Base-by-base conservation (phyloP, 495 filamentous ascomycete species). In the Jackrogersella minutella region DNA sequence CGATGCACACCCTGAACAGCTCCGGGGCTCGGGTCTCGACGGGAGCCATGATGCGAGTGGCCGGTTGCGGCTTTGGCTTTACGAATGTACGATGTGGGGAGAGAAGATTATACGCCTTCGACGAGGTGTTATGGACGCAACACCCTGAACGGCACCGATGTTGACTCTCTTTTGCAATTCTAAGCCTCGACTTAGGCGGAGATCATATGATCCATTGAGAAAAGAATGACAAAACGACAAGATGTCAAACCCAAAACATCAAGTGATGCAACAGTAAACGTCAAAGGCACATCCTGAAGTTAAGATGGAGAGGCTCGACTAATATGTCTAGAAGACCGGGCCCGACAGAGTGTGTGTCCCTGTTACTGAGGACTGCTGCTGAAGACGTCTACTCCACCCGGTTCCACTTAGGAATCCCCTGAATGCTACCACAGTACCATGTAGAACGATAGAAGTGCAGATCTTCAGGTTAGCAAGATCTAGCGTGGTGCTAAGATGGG, bases 401-500 rank as follows among this genome's bases (percentile, higher is more conserved):
- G 41, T 46, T 46, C 41, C 41, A 46, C 41, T 46, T 46, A 13
- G 41, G 19, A 46, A 46, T 24, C 41, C 41, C 41, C 41, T 46
- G 41, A 46, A 46, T 46, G 26, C 41, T 46, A 22, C 11, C 10
- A 24, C 21, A 26, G 21, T 26, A 46, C 19, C n/a, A 46, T 21
- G 41, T 21, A 26, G 19, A 24, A 30, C 7, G 26, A 3, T 3
- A 30, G 7, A 46, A 21, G 26, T 46, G 26, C 19, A 26, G 41
- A 46, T 46, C 41, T 46, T 21, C 41, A 10, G 41, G 10, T 26
- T 46, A 21, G 41, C 41, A 46, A 46, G 41, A 46, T 46, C 41
- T 46, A 46, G 41, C 21, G 41, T 46, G 41, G 22, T 46, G 10
- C 41, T 26, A 46, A 26, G 41, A 46, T 26, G 11, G 41, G 21